Evolutionary conservation across 768 basidiomycete species (phyloP).

Genomic region (Boletus edulis): DNA sequence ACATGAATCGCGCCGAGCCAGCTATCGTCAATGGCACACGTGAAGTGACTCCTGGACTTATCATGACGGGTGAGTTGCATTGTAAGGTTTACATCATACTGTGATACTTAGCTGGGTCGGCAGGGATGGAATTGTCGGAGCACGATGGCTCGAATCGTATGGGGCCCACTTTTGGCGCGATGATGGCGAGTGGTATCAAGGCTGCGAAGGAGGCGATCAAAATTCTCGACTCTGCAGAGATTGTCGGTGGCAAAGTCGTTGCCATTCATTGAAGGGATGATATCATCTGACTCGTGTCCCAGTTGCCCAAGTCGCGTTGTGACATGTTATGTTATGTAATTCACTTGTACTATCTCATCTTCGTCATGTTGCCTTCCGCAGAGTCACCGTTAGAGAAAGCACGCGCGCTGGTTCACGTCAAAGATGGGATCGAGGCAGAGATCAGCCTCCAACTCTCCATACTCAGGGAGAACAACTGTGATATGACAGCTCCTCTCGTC

Average conservation of each 20-base stretch:
- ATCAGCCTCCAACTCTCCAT: conserved; percentile 61
- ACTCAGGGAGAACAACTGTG: conserved; percentile 60
- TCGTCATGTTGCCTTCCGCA: conserved; percentile 37
- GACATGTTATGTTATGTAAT: conserved; percentile 13
- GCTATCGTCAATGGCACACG: conserved; percentile 77
- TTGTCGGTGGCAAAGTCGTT: conserved; percentile 57
- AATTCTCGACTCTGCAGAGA: conserved; percentile 45
- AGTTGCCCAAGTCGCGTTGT: not conserved
- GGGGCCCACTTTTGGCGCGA: conserved; percentile 78
- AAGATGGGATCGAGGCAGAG: conserved; percentile 71
- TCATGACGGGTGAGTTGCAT: conserved; percentile 59
- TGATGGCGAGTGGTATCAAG: conserved; percentile 76
- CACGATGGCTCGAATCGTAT: conserved; percentile 78
- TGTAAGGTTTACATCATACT: not conserved
- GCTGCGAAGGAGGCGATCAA: conserved; percentile 65
- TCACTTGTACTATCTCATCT: not conserved
- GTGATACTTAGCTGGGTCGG: not conserved
- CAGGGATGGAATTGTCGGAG: conserved; percentile 82
- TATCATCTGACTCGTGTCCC: too few species aligned
- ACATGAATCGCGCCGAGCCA: conserved; percentile 82
- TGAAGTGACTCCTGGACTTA: conserved; percentile 71
- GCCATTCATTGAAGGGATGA: conserved; percentile 18
- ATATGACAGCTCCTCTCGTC: conserved; percentile 72
- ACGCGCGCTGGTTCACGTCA: conserved; percentile 60
- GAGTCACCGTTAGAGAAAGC: conserved; percentile 55